Evolutionary conservation across 1,139 yeast genomes (phyloP), one percentile per base, ranked within the genome.

Genomic region (Blastobotrys raffinosifermentans): DNA sequence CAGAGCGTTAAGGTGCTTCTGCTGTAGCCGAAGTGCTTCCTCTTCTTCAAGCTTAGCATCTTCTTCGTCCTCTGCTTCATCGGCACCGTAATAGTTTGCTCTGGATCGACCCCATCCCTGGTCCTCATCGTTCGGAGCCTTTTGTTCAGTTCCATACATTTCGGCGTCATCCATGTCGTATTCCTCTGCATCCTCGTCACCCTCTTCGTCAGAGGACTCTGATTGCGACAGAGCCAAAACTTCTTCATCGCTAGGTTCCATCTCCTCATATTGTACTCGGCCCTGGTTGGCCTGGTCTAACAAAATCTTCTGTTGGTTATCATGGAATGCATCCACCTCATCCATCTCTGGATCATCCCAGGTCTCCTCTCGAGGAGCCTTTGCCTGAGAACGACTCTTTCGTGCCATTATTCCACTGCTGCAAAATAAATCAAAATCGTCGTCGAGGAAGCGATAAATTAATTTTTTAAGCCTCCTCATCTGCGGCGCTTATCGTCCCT

Each of bases 11-110:
- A 89, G 64, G 55, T 89, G 95, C 58, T 80, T 77, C 65, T 81
- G 83, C 61, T 89, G 97, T 48, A 86, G 79, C 55, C 87, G 77
- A 40, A 85, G 56, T 0, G 97, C 97, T 63, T 91, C 97, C 49
- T 79, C 79, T 40, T 93, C 91, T 65, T 87, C 81, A 44, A 75
- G 78, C 44, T 75, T 78, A 4, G 85, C 84, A 32, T 78, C 82
- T 43, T 81, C 95, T 27, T 80, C 86, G 45, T 82, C 86, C 20
- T 81, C 89, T 2, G 67, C 60, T 22, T 73, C 80, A 53, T 80
- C 89, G 23, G 93, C 96, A 40, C 94, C 94, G 50, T 76, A 91
- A 60, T 86, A 89, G 50, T 83, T 80, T 47, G 74, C 72, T 44
- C 72, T 70, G 19, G 77, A 72, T 3, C 74, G 67, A 34, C 98